Conservation (phyloP, 2,329 filamentous ascomycete species). For the Nigrospora oryzae region DNA sequence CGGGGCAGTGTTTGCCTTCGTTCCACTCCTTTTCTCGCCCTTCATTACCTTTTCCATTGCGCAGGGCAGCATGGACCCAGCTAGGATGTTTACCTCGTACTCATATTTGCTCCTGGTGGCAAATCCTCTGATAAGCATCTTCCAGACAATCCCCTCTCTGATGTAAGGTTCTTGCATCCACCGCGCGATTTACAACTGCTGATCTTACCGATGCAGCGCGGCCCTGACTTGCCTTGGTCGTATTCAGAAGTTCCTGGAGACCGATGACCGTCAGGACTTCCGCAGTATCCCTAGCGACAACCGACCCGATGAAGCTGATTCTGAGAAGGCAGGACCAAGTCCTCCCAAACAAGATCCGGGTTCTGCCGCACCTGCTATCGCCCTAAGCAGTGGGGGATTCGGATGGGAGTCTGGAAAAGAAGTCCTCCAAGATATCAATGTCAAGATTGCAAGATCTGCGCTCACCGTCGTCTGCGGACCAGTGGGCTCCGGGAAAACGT, state of each 20-base stretch:
- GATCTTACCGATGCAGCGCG: conserved; percentile 7
- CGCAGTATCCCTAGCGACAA: conserved; percentile 3
- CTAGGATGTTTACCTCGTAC: conserved; percentile 29
- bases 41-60: conserved; percentile 23
- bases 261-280: conserved; percentile 17
- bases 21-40: conserved; percentile 9
- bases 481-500: conserved; percentile 35
- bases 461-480: conserved; percentile 32
- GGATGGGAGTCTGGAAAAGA: conserved; percentile 22
- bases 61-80: conserved; percentile 12
- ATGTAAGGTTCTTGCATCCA: conserved; percentile 7
- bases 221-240: conserved; percentile 29
- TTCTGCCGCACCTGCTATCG: conserved; percentile 4
- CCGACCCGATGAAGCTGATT: no score
- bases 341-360: no score
- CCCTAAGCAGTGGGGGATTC: conserved; percentile 18
- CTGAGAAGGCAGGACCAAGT: no score
- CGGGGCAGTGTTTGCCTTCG: conserved; percentile 21
- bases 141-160: conserved; percentile 26
- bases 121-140: conserved; percentile 27
- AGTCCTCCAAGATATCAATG: conserved; percentile 21
- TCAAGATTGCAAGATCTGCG: conserved; percentile 18
- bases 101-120: conserved; percentile 30
- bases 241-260: conserved; percentile 26
- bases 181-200: not conserved